A percentile compares a stretch with the other conserved stretches of the same genome.
These are phyloP conservation scores for Penicillium paradoxum DNA, from an alignment of 495 filamentous ascomycete species.

Conservation along the genomic window DNA sequence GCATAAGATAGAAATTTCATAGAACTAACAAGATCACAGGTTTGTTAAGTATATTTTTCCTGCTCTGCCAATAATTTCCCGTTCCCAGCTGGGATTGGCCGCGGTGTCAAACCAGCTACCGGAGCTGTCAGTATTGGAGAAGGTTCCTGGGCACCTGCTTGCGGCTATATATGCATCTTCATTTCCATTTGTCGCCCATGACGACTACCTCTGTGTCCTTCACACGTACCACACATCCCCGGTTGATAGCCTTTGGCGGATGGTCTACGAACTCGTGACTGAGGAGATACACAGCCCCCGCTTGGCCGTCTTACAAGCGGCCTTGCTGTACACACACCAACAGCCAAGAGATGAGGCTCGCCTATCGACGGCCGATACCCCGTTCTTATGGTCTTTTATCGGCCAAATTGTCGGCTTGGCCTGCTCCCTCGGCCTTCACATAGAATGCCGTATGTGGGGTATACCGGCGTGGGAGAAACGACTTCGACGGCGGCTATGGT, in stretches of 20 bases:
- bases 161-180: constrained; percentile 36
- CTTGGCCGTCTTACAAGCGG: constrained; percentile 31
- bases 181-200: constrained; percentile 28
- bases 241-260: constrained; percentile 27
- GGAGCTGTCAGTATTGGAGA: constrained; percentile 15
- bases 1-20: too few relatives aligned
- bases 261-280: constrained; percentile 28
- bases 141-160: constrained; percentile 27
- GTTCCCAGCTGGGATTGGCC: constrained; percentile 24
- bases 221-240: constrained; percentile 28
- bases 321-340: constrained; percentile 31
- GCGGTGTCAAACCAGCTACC: constrained; percentile 15
- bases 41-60: constrained; percentile 33
- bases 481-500: constrained; percentile 76
- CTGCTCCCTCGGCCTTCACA: constrained; percentile 65
- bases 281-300: constrained; percentile 35
- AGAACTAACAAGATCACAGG: constrained; percentile 7
- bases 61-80: constrained; percentile 28
- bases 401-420: constrained; percentile 32
- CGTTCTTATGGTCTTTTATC: constrained; percentile 35
- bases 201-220: constrained; percentile 30
- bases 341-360: constrained; percentile 17
- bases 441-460: constrained; percentile 83
- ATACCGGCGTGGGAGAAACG: constrained; percentile 85
- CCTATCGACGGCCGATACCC: constrained; percentile 25